These are phyloP conservation scores for Kwoniella sp. DNA, from an alignment of 768 basidiomycete species.

Conservation along the genomic window DNA sequence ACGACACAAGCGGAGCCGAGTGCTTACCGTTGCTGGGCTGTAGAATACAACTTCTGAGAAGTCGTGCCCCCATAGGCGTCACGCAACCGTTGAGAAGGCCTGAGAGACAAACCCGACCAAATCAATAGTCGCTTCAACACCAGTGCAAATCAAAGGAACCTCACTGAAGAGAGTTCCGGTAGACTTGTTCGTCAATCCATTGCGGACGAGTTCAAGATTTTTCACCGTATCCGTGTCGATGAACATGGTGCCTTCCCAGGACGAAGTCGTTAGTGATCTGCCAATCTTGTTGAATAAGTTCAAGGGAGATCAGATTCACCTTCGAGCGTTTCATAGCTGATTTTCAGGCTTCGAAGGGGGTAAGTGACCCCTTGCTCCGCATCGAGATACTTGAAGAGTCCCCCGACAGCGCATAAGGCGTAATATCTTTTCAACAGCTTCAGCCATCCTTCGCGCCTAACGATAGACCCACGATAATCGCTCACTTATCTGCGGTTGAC, in stretches of 20 bases:
- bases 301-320: slow-evolving; percentile 48
- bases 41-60: slow-evolving; percentile 76
- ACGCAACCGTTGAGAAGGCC: slow-evolving; percentile 69
- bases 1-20: too few species aligned
- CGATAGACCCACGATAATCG: too few species aligned
- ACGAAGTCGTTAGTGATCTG: too few species aligned
- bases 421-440: slow-evolving; percentile 66
- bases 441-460: background rate
- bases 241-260: slow-evolving; percentile 76
- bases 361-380: slow-evolving; percentile 67
- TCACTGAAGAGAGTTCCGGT: slow-evolving; percentile 76
- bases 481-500: slow-evolving; percentile 74
- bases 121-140: too few species aligned
- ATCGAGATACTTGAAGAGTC: slow-evolving; percentile 84
- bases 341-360: slow-evolving; percentile 58
- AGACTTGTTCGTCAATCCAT: slow-evolving; percentile 65
- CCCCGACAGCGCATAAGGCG: slow-evolving; percentile 79
- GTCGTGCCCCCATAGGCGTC: slow-evolving; percentile 85
- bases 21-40: slow-evolving; percentile 72
- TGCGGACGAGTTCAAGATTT: slow-evolving; percentile 86
- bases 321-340: slow-evolving; percentile 70
- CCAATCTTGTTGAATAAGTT: too few species aligned
- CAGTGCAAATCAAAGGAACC: background rate
- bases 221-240: slow-evolving; percentile 85
- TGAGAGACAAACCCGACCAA: too few species aligned